Percentiles rank a stretch among this genome's conserved stretches.
These are phyloP conservation scores for Xylaria sp. DNA, from an alignment of 2,329 filamentous ascomycete species.

Conservation along the genomic window DNA sequence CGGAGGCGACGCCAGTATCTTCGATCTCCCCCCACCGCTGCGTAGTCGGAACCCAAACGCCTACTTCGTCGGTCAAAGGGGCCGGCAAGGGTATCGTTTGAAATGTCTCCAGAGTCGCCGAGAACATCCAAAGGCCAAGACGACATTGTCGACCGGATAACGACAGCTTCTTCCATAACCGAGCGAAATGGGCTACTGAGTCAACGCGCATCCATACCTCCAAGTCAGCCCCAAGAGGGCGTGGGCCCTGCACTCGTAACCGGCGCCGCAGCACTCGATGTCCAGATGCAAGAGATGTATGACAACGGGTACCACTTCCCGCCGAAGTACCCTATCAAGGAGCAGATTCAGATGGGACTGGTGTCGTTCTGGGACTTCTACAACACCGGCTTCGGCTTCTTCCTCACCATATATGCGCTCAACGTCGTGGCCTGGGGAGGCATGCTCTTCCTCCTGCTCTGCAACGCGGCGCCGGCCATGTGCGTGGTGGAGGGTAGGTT, in stretches of 20 bases:
- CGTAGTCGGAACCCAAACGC: not conserved
- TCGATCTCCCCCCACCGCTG: not conserved
- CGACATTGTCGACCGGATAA: conserved; percentile 21
- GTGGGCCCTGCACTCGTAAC: conserved; percentile 32
- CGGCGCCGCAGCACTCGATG: conserved; percentile 35
- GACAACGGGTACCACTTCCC: conserved; percentile 69
- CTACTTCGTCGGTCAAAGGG: conserved; percentile 1
- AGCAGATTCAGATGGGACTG: conserved; percentile 60
- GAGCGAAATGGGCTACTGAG: conserved; percentile 23
- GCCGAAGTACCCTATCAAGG: conserved; percentile 61
- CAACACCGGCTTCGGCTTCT: conserved; percentile 73
- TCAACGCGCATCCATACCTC: conserved; percentile 22
- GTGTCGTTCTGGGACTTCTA: conserved; percentile 73
- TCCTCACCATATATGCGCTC: conserved; percentile 76
- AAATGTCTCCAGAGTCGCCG: conserved; percentile 20
- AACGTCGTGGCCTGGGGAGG: conserved; percentile 88
- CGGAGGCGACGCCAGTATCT: not conserved
- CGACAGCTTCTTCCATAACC: conserved; percentile 25
- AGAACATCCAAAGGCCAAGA: conserved; percentile 21
- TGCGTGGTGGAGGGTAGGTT: conserved; percentile 55
- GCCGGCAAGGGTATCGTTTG: not conserved
- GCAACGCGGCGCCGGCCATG: conserved; percentile 74
- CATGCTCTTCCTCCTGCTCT: conserved; percentile 85
- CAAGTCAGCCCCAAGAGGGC: conserved; percentile 26
- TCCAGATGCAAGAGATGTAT: conserved; percentile 42